Base-by-base conservation (phyloP, 257 asterid species). In the Solanum bulbocastanum region DNA sequence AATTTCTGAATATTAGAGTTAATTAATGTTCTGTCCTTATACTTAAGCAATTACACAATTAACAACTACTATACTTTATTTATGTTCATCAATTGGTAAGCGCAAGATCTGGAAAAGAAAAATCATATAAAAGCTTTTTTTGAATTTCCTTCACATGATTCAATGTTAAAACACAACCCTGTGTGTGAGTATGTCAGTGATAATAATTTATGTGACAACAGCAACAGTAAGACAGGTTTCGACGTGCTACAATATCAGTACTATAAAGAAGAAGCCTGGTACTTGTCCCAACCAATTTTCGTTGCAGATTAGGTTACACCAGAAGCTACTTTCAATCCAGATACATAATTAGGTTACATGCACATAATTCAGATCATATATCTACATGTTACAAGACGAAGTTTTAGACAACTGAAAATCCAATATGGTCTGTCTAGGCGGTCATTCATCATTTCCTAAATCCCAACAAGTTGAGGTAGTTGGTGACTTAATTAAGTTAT, bases 401-500 rank as follows among this genome's bases (percentile, higher is more conserved):
- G 62, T 36, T 82, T 65, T 12, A 62, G 69, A 15, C 86, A 27
- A 73, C 46, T 88, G 74, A 83, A 44, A 76, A 58, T 56, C 39
- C 76, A 36, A 11, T 73, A 86, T 22, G 56, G 71, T 71, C 90
- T 84, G 46, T 73, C 82, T 33, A 30, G 87, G 79, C 49, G 42
- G 49, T 42, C 85, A 85, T 60, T 65, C 30, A n/a, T 88, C 58
- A 87, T 83, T 60, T 27, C 27, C 18, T 73, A 88, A 90, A 87
- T 88, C 88, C 89, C 81, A 66, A 25, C 20, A 86, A 65, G 42
- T 74, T 52, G 62, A 52, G 62, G 62, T 16, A 52, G 23, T 52
- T n/a, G 30, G 8, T 73, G 44, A 65, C 78, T 84, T 22, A 16
- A 83, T 52, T 35, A 35, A 72, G 88, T 89, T 89, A 90, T 93